Base-by-base conservation (phyloP, 805 yeast species). In the Tetrapisispora iriomotensis region DNA sequence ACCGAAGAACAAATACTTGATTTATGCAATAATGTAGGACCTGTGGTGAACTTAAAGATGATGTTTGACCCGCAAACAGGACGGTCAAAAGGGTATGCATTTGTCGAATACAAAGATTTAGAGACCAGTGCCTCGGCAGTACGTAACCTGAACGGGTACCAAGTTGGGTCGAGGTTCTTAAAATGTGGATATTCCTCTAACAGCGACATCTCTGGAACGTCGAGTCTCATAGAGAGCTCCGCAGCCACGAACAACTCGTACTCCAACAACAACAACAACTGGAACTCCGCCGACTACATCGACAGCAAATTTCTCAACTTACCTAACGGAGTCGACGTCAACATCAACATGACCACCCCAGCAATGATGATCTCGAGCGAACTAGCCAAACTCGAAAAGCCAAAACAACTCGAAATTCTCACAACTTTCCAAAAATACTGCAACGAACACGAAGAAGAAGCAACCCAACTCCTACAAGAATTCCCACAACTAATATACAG, bases 111-210 rank as follows among this genome's bases (percentile, higher is more conserved):
- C 57, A 73, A 71, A 36, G 94, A 90, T 57, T 65, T 74, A 10
- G 95, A 84, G 50, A 82, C 95, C 0, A 95, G 96, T 5, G 77
- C 84, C 2, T 78, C 90, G 15, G 96, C 97, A 0, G 94, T 87
- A 21, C 67, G 96, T 45, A 90, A 90, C 62, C 65, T 90, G 46
- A 83, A 84, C 59, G 82, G 84, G 46, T 81, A 79, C 61, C 70
- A 73, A 30, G 74, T 85, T 40, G 95, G 94, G 1, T 72, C 72
- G 33, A 64, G 96, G 46, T 69, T 64, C 29, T 60, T 90, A 36
- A 75, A 80, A 46, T 92, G 95, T 51, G 82, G 85, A 25, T 82
- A 77, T 54, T 73, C 85, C 10, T 71, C 72, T 42, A 83, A 80
- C 37, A 61, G 65, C 25, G 55, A 67, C 36, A 49, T 61, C 3